Base-by-base conservation (phyloP, 2,329 filamentous ascomycete genomes). In the Lachnellula cervina region DNA sequence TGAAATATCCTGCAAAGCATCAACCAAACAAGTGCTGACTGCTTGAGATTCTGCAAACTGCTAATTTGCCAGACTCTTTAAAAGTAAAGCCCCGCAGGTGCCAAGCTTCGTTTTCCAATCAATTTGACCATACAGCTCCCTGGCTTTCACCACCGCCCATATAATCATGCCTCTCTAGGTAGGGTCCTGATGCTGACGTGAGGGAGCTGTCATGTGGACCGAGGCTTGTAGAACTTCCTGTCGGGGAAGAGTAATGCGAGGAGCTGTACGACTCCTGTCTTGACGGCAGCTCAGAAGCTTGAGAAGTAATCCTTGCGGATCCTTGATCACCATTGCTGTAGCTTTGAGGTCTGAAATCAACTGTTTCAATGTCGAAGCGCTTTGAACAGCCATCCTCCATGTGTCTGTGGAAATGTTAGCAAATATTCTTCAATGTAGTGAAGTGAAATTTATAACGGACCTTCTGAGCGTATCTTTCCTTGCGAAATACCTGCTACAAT, bases 401-500 rank as follows among this genome's bases (percentile, higher is more conserved):
- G 64, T 92, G 88, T 67, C 88, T 91, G 62, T 42, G 45, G 40
- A 43, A 37, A 43, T 48, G 49, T 50, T 35, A 21, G 17, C 5
- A 48, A 34, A 13, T 3, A 38, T 11, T 16, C 28, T 8, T 19
- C 3, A 9, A 9, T 11, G 25, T 13, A 25, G 13, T 1, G 3
- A 17, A 13, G 23, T 3, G 13, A 19, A 25, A 13, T 52, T 46
- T n/a, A 5, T 9, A 17, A 58, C 61, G 48, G 57, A 90, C 89
- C 90, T 87, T 72, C 84, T 76, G n/a, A 94, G 76, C 1, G 89
- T 94, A 66, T 95, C 90, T 69, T 90, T 91, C 45, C 90, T 81
- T 25, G 88, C 85, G 74, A 95, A 95, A 43, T 80, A 77, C 52
- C 83, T 79, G 34, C 80, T 79, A 67, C 90, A 95, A 58, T 84